These are phyloP conservation scores for Cardamine resedifolia DNA, from an alignment of 345 rosid species.

Conservation along the genomic window DNA sequence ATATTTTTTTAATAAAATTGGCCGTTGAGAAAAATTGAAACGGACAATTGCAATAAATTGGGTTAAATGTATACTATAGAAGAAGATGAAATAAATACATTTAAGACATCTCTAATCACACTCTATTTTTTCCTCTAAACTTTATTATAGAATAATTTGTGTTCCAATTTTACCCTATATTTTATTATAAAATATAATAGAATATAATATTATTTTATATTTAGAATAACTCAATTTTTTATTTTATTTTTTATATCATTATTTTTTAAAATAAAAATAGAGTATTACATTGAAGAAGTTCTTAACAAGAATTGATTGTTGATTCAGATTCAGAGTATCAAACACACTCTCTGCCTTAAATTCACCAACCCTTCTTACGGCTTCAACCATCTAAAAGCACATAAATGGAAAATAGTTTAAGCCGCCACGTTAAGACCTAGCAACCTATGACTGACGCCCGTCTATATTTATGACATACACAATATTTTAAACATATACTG, in stretches of 20 bases:
- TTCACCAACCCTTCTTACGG: constrained; percentile 33
- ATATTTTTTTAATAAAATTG: neutral
- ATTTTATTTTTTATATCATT: no score
- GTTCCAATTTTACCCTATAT: no score
- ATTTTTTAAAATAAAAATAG: no score
- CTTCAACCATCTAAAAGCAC: constrained; percentile 23
- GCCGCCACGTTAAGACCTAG: constrained; percentile 5
- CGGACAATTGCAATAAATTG: constrained; percentile 25
- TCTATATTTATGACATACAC: neutral
- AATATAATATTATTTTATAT: no score
- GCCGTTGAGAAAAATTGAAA: constrained; percentile 4
- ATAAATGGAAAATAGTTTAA: constrained; percentile 20
- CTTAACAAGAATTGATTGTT: neutral
- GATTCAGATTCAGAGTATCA: constrained; percentile 37
- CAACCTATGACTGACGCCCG: constrained; percentile 6
- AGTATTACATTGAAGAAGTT: no score
- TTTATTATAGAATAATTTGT: no score
- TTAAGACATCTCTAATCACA: no score
- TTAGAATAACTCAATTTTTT: no score
- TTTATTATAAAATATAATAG: no score
- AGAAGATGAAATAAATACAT: constrained; percentile 16
- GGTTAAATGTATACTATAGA: constrained; percentile 30
- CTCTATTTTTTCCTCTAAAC: no score
- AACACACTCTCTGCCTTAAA: constrained; percentile 16
- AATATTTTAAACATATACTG: neutral